These are phyloP conservation scores for Cadophora malorum DNA, from an alignment of 2,329 filamentous ascomycete species.

Conservation along the genomic window DNA sequence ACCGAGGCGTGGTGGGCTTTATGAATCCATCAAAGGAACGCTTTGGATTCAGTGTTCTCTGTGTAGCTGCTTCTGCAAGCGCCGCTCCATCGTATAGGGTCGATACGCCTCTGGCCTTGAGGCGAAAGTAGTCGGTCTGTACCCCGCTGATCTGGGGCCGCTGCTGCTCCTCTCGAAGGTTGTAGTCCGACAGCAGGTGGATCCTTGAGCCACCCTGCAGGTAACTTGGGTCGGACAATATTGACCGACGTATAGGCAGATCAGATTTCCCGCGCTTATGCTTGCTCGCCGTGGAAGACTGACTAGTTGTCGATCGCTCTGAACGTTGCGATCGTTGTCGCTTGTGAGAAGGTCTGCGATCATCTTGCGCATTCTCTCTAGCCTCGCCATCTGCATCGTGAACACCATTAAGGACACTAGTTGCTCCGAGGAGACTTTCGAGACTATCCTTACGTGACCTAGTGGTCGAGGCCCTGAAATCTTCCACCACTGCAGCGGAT, in stretches of 20 bases:
- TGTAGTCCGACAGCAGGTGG: constrained; percentile 40
- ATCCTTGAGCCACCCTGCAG: constrained; percentile 43
- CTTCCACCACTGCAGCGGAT: constrained; percentile 42
- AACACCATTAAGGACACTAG: constrained; percentile 39
- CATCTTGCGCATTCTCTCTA: constrained; percentile 32
- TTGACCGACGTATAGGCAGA: constrained; percentile 39
- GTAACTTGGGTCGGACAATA: constrained; percentile 44
- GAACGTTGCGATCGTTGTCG: constrained; percentile 35
- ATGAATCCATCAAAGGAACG: constrained; percentile 38
- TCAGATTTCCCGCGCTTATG: constrained; percentile 38
- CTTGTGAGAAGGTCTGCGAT: constrained; percentile 28
- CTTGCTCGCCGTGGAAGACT: constrained; percentile 31
- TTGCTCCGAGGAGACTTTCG: constrained; percentile 40
- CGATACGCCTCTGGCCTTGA: constrained; percentile 46
- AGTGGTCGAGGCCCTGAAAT: constrained; percentile 41
- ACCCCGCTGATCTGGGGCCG: constrained; percentile 43
- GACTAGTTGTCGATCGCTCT: constrained; percentile 27
- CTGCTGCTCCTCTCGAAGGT: constrained; percentile 32
- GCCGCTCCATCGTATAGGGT: constrained; percentile 43
- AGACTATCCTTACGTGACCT: constrained; percentile 36
- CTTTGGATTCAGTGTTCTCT: constrained; percentile 36
- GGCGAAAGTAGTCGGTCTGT: constrained; percentile 46
- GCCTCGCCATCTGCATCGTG: constrained; percentile 35
- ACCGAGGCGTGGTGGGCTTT: constrained; percentile 34
- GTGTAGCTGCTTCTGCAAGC: constrained; percentile 42